Percentiles rank a stretch among this genome's conserved stretches.
phyloP scores from a whole-genome alignment of 2,329 filamentous ascomycete genomes.

The Cladosporium austrohemisphaericum region DNA sequence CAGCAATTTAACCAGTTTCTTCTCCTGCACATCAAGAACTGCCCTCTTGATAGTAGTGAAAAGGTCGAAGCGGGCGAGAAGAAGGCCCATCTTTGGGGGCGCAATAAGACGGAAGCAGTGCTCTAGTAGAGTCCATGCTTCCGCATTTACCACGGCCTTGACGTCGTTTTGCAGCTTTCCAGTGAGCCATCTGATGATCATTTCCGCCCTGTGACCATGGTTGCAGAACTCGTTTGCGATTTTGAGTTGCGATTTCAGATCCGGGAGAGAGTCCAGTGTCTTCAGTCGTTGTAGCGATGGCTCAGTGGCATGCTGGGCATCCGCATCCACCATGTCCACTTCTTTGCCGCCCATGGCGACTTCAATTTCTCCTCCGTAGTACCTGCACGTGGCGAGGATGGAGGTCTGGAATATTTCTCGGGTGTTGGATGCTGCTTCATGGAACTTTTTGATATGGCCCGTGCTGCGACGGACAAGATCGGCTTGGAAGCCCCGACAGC shows the following conservation, averaged over 20 bases:
- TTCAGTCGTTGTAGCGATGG: slow-evolving; percentile 37
- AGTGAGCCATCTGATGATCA: slow-evolving; percentile 63
- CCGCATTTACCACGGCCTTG: slow-evolving; percentile 41
- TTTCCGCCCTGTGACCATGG: slow-evolving; percentile 46
- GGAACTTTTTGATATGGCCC: slow-evolving; percentile 15
- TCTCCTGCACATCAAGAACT: neutral
- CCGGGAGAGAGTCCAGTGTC: slow-evolving; percentile 34
- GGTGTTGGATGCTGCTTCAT: neutral
- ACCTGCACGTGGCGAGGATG: neutral
- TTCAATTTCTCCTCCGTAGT: neutral
- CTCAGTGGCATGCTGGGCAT: slow-evolving; percentile 27
- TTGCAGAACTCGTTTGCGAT: slow-evolving; percentile 30
- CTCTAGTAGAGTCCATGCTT: slow-evolving; percentile 57
- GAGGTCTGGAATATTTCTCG: neutral
- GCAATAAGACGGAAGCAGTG: slow-evolving; percentile 63
- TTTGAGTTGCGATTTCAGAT: slow-evolving; percentile 25
- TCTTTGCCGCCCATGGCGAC: slow-evolving; percentile 2
- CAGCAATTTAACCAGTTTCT: neutral
- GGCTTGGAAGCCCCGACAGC: slow-evolving; percentile 5
- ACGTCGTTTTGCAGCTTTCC: slow-evolving; percentile 52
- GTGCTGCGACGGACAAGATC: slow-evolving; percentile 8
- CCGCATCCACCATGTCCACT: slow-evolving; percentile 7
- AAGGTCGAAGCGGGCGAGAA: slow-evolving; percentile 46
- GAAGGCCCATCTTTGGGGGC: slow-evolving; percentile 64
- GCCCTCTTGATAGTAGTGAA: neutral